Evolutionary conservation across 768 basidiomycete genomes (phyloP).

Genomic region (Suillus decipiens): DNA sequence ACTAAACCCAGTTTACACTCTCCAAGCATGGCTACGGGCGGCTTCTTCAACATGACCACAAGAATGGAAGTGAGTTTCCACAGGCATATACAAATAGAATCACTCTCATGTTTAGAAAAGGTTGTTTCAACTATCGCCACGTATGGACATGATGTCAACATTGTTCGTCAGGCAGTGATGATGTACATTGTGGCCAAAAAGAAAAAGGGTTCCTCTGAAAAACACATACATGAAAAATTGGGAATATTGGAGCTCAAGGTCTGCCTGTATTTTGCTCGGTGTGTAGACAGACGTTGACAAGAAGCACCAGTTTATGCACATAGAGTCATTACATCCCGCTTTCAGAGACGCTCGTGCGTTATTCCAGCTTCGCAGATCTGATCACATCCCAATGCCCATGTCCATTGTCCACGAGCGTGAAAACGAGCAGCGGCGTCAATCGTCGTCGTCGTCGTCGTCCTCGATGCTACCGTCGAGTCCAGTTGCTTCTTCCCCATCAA

Average conservation of each 20-base stretch:
- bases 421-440: neutral
- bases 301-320: neutral
- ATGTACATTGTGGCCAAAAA: constrained; percentile 3
- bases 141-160: neutral
- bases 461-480: neutral
- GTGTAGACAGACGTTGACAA: neutral
- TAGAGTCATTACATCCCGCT: neutral
- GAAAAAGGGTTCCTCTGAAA: neutral
- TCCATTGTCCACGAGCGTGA: neutral
- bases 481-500: neutral
- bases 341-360: constrained; percentile 3
- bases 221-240: neutral
- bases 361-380: constrained; percentile 1
- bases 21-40: neutral
- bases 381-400: neutral
- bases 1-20: neutral
- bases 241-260: neutral
- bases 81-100: neutral
- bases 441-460: neutral
- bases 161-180: neutral
- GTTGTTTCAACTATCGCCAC: neutral
- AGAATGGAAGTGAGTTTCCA: neutral
- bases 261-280: neutral
- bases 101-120: neutral
- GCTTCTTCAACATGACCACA: neutral